Evolutionary conservation across 2,329 filamentous ascomycete genomes (phyloP).

Genomic region (Colletotrichum sp.): DNA sequence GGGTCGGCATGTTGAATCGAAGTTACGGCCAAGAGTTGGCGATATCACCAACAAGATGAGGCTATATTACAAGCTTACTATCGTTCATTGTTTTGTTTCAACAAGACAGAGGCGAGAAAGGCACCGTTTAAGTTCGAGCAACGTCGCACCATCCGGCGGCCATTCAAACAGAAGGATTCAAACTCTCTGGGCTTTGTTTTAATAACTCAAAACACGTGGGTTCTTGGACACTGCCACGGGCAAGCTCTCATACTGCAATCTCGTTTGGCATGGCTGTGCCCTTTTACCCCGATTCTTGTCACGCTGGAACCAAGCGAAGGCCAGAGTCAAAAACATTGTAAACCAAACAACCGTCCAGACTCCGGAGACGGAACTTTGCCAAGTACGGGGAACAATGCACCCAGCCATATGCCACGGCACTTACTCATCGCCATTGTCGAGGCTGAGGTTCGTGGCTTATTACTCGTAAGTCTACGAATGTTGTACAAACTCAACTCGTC

Average conservation of each 20-base stretch:
- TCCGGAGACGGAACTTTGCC: background rate
- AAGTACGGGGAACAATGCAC: background rate
- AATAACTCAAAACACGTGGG: background rate
- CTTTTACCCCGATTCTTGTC: background rate
- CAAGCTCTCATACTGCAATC: background rate
- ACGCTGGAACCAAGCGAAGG: background rate
- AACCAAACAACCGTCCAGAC: background rate
- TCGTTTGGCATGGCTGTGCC: background rate
- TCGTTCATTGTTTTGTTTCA: background rate
- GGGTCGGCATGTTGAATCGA: background rate
- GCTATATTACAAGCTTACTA: background rate
- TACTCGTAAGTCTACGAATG: background rate
- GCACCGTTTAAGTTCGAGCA: conserved; percentile 1
- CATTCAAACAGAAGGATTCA: background rate
- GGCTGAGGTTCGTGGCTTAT: background rate
- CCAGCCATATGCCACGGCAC: too few relatives aligned
- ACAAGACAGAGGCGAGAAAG: background rate
- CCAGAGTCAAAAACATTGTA: background rate
- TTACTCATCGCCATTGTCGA: background rate
- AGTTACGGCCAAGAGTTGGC: background rate
- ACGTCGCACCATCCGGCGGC: background rate
- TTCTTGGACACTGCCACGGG: background rate
- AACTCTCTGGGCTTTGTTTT: background rate
- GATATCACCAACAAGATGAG: background rate
- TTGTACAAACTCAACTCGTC: background rate